Percentiles rank a stretch among this genome's conserved stretches.
Conservation (phyloP, 495 filamentous ascomycete species). For the Ascobolus immersus region DNA sequence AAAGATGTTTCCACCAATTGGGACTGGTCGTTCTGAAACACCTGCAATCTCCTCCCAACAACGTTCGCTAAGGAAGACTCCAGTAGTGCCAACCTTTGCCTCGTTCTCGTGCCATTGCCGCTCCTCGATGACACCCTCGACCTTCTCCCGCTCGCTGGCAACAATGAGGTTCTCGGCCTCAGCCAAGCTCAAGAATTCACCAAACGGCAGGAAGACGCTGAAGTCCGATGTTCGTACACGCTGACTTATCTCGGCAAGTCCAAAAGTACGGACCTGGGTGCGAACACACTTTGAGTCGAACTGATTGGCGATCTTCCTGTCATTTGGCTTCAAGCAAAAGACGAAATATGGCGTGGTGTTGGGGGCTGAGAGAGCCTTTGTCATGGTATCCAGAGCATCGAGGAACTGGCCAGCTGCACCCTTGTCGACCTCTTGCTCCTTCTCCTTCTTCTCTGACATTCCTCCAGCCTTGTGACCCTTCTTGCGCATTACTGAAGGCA, state of each 20-base stretch:
- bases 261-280: conserved; percentile 79
- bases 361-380: conserved; percentile 47
- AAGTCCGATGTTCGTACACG: conserved; percentile 79
- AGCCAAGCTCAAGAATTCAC: conserved; percentile 73
- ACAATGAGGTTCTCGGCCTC: conserved; percentile 63
- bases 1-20: conserved; percentile 15
- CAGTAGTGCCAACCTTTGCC: conserved; percentile 69
- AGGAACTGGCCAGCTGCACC: conserved; percentile 85
- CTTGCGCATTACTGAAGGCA: conserved; percentile 71
- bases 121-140: conserved; percentile 65
- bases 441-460: conserved; percentile 16
- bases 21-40: conserved; percentile 33
- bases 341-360: conserved; percentile 85
- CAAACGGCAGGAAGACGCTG: conserved; percentile 83
- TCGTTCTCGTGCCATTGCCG: conserved; percentile 81
- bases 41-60: conserved; percentile 81
- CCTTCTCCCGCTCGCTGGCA: conserved; percentile 80
- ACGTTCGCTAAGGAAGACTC: conserved; percentile 81
- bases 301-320: conserved; percentile 88
- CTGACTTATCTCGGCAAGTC: conserved; percentile 90
- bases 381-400: conserved; percentile 67
- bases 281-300: conserved; percentile 97
- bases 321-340: conserved; percentile 93
- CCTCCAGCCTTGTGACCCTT: conserved; percentile 29
- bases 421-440: conserved; percentile 28